Percentiles rank a stretch among this genome's conserved stretches.
Conservation (phyloP, 495 filamentous ascomycete species). For the Bathelium albidoporum region DNA sequence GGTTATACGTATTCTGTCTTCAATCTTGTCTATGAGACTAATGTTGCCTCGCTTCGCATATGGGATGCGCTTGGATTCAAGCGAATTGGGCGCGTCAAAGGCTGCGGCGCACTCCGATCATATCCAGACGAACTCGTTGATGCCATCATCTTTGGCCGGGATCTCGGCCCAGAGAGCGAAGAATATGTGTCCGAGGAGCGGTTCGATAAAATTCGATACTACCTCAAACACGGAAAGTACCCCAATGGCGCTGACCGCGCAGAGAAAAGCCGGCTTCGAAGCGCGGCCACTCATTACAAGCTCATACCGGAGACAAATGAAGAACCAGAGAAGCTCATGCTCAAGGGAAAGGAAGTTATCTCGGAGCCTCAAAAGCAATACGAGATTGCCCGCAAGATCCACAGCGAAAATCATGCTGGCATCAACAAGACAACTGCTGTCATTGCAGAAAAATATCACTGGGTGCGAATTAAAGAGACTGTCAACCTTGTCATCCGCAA, state of each 20-base stretch:
- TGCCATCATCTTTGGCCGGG: conserved; percentile 92
- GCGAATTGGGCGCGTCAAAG: conserved; percentile 84
- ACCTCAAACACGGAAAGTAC: conserved; percentile 90
- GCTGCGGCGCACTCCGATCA: conserved; percentile 73
- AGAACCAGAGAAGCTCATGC: conserved; percentile 72
- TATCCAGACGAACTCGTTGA: conserved; percentile 75
- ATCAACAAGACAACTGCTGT: conserved; percentile 97
- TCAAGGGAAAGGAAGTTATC: conserved; percentile 96
- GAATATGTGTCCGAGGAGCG: conserved; percentile 91
- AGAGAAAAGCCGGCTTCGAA: conserved; percentile 87
- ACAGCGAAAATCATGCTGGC: conserved; percentile 72
- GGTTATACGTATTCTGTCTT: conserved; percentile 96
- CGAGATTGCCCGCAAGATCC: conserved; percentile 69
- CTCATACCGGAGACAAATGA: conserved; percentile 42
- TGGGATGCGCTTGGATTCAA: conserved; percentile 99
- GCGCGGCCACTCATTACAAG: conserved; percentile 93
- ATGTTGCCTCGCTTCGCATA: conserved; percentile 85
- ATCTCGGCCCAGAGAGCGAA: conserved; percentile 66
- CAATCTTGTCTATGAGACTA: conserved; percentile 97
- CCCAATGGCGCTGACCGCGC: conserved; percentile 87
- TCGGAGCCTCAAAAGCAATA: conserved; percentile 86
- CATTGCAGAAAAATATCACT: conserved; percentile 90
- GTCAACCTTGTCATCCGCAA: conserved; percentile 89
- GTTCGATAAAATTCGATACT: conserved; percentile 97
- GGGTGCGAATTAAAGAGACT: conserved; percentile 98